Percentiles rank a stretch among this genome's conserved stretches.
phyloP scores from a whole-genome alignment of 1,139 yeast genomes.

The Blastobotrys serpentis region DNA sequence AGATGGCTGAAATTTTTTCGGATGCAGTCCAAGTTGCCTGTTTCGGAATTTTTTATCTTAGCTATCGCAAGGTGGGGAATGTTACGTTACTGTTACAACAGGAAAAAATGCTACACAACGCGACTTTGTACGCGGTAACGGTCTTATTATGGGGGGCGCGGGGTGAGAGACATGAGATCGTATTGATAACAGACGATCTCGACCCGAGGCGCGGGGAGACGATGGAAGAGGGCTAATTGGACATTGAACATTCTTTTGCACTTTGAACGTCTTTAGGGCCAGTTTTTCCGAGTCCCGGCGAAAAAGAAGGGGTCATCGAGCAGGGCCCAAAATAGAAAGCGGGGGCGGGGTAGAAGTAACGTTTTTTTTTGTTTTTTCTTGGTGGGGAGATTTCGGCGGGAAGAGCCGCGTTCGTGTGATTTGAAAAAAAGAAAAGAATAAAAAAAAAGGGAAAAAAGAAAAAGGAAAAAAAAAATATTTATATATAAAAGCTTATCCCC shows the following conservation, averaged over 20 bases:
- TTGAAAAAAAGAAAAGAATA: neutral
- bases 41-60: neutral
- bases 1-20: neutral
- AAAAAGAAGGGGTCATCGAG: too few relatives aligned
- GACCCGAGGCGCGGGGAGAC: too few relatives aligned
- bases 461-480: neutral
- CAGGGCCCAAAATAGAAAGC: neutral
- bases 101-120: neutral
- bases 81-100: conserved; percentile 1
- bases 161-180: too few relatives aligned
- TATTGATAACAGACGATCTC: too few relatives aligned
- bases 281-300: neutral
- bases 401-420: neutral
- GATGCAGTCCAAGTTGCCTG: neutral
- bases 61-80: neutral
- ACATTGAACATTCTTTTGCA: too few relatives aligned
- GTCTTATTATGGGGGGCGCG: too few relatives aligned
- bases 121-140: too few relatives aligned
- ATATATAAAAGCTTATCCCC: too few relatives aligned
- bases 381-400: conserved; percentile 1
- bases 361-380: neutral
- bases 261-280: too few relatives aligned
- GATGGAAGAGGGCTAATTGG: too few relatives aligned
- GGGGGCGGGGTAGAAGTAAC: conserved; percentile 3
- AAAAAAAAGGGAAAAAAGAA: neutral